phyloP scores from a whole-genome alignment of 139 green algal species.

The Auxenochlorella pyrenoidosa region DNA sequence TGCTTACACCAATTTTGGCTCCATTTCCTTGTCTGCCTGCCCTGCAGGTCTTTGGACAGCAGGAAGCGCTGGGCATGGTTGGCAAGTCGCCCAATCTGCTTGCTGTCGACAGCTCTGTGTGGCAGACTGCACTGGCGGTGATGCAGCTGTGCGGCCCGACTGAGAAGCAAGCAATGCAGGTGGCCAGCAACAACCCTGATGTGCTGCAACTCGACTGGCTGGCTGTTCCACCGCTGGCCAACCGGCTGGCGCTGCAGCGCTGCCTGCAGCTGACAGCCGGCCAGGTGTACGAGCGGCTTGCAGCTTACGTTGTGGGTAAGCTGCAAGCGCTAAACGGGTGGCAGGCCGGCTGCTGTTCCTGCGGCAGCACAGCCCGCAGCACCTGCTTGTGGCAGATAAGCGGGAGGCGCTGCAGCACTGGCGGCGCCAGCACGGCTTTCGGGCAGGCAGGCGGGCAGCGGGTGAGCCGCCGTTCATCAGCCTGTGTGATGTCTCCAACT shows the following conservation, averaged over 20 bases:
- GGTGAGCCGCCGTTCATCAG: constrained; percentile 4
- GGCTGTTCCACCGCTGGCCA: neutral
- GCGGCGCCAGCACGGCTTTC: neutral
- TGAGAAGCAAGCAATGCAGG: neutral
- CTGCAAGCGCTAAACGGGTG: neutral
- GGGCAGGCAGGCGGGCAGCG: neutral
- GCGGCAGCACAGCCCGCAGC: neutral
- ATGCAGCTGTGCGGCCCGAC: neutral
- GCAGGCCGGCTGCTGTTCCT: constrained; percentile 9
- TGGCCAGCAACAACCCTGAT: neutral
- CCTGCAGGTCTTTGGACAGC: neutral
- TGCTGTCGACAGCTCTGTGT: neutral
- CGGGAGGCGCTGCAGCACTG: neutral
- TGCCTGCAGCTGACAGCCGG: neutral
- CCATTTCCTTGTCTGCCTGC: neutral
- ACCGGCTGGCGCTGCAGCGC: constrained; percentile 17
- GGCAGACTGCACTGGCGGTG: neutral
- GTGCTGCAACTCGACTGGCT: neutral
- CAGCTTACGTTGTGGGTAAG: neutral
- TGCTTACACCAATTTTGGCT: no score
- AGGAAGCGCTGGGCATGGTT: neutral
- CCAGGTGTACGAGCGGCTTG: neutral
- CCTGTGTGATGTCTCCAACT: neutral
- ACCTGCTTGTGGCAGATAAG: constrained; percentile 4
- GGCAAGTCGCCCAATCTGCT: neutral